Evolutionary conservation across 306 rosid genomes (phyloP), one percentile per base, ranked within the genome.

Genomic region (Arachis stenosperma): DNA sequence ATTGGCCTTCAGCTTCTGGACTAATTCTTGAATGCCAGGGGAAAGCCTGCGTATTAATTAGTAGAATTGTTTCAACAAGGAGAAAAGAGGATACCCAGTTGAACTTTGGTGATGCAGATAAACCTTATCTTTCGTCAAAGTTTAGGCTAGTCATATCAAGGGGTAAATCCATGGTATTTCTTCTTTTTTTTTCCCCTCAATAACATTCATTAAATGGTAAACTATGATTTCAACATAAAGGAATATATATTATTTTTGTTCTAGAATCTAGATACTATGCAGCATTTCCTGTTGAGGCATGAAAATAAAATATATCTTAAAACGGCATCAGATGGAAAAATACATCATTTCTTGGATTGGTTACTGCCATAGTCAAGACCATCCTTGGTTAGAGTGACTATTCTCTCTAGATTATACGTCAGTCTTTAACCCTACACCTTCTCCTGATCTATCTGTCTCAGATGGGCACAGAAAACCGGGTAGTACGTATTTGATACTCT

Each of bases 21-120:
- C 87, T 53, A 94, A 77, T 54, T 89, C 91, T 14, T 86, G 83
- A 17, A 94, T 91, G 65, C 99, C 99, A 22, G 91, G 97, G 61
- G 97, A 88, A 79, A 91, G 91, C 88, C 99, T 91, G 74, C 83
- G 85, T 43, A 71, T 44, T 48, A 51, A 75, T 67, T 65, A 55
- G 51, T 52, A 61, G 30, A 73, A 75, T 61, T 65, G 27, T 22
- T 22, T 22, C 69, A 79, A 40, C 9, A 42, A 30, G 13, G 40
- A 61, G 61, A 66, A 13, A 69, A 67, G 58, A 70, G 27, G 51
- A 71, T 6, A 53, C 42, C 4, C 61, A 69, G 53, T n/a, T 48
- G 10, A 65, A 60, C 55, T 29, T 54, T 33, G 33, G 76, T 22
- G 44, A 52, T 53, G 15, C 7, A 58, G 7, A 58, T 69, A 66